Conservation (phyloP, 1,284 basidiomycete genomes). For the Calocybe gambosa region DNA sequence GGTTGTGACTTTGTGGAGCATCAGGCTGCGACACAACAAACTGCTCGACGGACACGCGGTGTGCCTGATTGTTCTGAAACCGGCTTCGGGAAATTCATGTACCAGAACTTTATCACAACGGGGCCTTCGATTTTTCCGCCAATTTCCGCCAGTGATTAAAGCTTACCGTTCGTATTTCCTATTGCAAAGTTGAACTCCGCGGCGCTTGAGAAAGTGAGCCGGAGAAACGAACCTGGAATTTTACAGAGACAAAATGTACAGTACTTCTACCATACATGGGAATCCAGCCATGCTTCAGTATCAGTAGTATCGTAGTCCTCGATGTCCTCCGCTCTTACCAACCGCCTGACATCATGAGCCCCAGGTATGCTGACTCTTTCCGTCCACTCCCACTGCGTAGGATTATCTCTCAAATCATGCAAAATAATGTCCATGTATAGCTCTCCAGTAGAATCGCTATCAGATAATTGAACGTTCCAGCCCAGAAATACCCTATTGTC, state of each 20-base stretch:
- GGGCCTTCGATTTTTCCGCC: no score
- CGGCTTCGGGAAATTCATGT: no score
- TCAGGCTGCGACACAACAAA: no score
- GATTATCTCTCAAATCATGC: slow-evolving; percentile 40
- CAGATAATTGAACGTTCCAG: slow-evolving; percentile 53
- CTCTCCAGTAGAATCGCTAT: slow-evolving; percentile 45
- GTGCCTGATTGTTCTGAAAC: no score
- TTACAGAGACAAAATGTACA: not conserved
- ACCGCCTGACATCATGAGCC: slow-evolving; percentile 35
- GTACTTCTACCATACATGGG: no score
- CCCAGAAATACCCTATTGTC: slow-evolving; percentile 47
- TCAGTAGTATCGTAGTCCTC: slow-evolving; percentile 17
- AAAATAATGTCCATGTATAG: slow-evolving; percentile 44
- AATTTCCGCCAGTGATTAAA: no score
- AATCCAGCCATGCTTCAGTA: slow-evolving; percentile 15
- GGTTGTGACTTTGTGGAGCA: no score
- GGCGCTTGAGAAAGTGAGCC: not conserved
- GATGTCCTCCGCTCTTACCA: slow-evolving; percentile 13
- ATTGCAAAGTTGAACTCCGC: not conserved
- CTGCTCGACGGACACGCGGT: no score
- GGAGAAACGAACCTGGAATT: not conserved
- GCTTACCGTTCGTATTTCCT: no score
- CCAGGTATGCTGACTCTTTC: slow-evolving; percentile 28
- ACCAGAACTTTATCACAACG: no score
- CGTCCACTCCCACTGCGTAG: slow-evolving; percentile 44